Evolutionary conservation across 768 basidiomycete species (phyloP), one percentile per base, ranked within the genome.

Genomic region (Leucosporidium yakuticum): DNA sequence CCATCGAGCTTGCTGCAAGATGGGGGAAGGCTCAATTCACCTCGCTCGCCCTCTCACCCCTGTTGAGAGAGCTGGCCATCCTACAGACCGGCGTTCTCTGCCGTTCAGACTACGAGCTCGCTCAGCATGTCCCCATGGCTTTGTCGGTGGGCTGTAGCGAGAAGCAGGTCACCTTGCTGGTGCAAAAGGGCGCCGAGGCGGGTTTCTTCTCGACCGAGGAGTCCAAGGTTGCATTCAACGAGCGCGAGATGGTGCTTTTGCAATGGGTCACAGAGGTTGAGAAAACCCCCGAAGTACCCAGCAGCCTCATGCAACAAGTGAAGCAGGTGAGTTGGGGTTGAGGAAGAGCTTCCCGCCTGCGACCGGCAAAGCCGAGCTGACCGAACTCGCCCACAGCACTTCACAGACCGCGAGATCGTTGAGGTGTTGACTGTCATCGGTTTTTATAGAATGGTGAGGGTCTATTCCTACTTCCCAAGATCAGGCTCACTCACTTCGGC

Each of bases 1-100:
- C 39, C 4, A 29, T 60, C 27, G 23, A 47, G 48, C 60, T 44
- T 14, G 48, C 23, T 4, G 29, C 20, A 20, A 15, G 23, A 9
- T 60, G 60, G 44, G 34, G 60, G 9, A 32, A 60, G 29, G 60
- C 39, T 12, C 48, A 60, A 34, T 50, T 44, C 39, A 47, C 29
- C n/a, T 17, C 20, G 3, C 39, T 50, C 60, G 32, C 23, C 23
- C 60, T 60, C 9, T 27, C 27, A 12, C 9, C 29, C 9, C 20
- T 5, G 48, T 11, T n/a, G 17, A 20, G 48, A 11, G 44, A 60
- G 27, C 48, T 60, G 9, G 48, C 32, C 21, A 60, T 47, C 44
- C n/a, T 60, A 9, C 32, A 44, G n/a, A 44, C 39, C 36, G 39
- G 39, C 19, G 36, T 25, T 27, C 39, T 23, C 51, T 53, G 23